Percentiles rank a stretch among this genome's conserved stretches.
Evolutionary conservation across 192 early-diverging fungal species (phyloP).

Genomic region (Spizellomyces sp.): DNA sequence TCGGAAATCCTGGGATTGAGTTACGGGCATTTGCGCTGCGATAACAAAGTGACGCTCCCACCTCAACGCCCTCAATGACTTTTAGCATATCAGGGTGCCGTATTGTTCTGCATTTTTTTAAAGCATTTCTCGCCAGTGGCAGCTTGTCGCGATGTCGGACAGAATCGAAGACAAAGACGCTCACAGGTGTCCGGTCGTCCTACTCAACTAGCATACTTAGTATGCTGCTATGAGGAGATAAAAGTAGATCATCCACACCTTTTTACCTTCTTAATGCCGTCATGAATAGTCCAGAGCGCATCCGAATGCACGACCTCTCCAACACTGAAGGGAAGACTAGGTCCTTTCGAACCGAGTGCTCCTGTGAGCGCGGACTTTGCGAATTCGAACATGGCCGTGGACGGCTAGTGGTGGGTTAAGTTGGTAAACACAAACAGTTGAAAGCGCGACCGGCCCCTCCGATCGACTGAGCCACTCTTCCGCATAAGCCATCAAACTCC

Average conservation of each 20-base stretch:
- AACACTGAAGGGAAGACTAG: conserved; percentile 31
- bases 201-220: conserved; percentile 54
- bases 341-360: conserved; percentile 23
- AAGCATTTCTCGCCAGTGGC: conserved; percentile 85
- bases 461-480: too few species aligned
- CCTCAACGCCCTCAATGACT: conserved; percentile 88
- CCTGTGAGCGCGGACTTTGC: conserved; percentile 39
- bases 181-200: conserved; percentile 60
- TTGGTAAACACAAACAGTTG: too few species aligned
- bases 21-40: too few species aligned
- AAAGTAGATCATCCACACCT: conserved; percentile 1
- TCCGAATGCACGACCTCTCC: conserved; percentile 21
- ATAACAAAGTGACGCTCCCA: conserved; percentile 12
- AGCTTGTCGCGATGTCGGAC: conserved; percentile 64
- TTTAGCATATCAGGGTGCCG: conserved; percentile 85
- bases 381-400: conserved; percentile 39
- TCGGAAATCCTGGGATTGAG: too few species aligned
- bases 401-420: too few species aligned
- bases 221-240: conserved; percentile 49
- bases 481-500: too few species aligned
- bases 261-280: conserved; percentile 64
- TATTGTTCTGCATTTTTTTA: conserved; percentile 83
- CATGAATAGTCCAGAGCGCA: conserved; percentile 36
- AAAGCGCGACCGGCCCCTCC: too few species aligned
- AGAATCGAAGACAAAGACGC: conserved; percentile 86